Conservation (phyloP, 805 yeast genomes). For the Candida sakaeoensis region DNA sequence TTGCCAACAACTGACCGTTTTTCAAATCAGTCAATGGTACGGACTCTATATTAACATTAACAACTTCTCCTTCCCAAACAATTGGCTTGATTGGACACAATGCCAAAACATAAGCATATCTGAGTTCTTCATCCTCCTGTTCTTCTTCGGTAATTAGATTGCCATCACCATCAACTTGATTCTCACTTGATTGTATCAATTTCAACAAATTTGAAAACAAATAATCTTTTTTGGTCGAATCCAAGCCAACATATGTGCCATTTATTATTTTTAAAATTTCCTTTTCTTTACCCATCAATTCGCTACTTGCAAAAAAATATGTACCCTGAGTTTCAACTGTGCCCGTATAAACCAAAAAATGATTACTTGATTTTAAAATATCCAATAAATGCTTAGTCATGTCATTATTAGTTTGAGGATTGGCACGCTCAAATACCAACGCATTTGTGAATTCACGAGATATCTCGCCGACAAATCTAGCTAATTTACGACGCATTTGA, state of each 20-base stretch:
- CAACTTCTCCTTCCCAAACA: constrained; percentile 84
- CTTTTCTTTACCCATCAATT: constrained; percentile 39
- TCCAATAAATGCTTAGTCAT: constrained; percentile 50
- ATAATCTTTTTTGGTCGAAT: constrained; percentile 21
- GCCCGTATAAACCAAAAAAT: constrained; percentile 74
- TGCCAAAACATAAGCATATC: constrained; percentile 63
- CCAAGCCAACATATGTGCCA: constrained; percentile 39
- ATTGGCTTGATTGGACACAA: constrained; percentile 79
- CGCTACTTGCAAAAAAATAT: constrained; percentile 74
- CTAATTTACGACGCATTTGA: constrained; percentile 73
- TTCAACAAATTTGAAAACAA: constrained; percentile 27
- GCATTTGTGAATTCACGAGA: constrained; percentile 74
- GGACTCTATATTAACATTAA: constrained; percentile 46
- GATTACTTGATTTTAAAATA: constrained; percentile 59
- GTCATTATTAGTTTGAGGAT: constrained; percentile 29
- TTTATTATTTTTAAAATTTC: constrained; percentile 37
- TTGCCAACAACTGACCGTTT: constrained; percentile 63
- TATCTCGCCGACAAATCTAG: constrained; percentile 68
- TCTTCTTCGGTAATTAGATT: constrained; percentile 11
- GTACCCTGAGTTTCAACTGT: constrained; percentile 69
- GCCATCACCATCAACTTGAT: constrained; percentile 15
- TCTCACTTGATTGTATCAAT: constrained; percentile 14
- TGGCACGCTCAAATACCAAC: constrained; percentile 51
- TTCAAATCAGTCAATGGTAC: constrained; percentile 55
- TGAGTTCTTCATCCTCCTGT: constrained; percentile 9